Evolutionary conservation across 257 asterid genomes (phyloP).

Genomic region (Agastache rugosa): DNA sequence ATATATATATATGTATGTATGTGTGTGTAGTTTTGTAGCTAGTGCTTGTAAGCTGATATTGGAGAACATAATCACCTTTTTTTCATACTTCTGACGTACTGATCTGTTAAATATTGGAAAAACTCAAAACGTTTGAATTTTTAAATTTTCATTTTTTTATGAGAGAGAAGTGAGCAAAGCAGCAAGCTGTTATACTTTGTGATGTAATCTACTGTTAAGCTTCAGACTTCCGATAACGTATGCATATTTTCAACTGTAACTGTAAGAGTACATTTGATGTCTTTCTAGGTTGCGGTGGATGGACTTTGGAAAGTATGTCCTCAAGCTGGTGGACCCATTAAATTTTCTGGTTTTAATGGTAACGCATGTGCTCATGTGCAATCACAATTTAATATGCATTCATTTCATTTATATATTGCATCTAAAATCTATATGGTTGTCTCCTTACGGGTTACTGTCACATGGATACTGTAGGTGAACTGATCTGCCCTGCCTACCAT

Average conservation of each 20-base stretch:
- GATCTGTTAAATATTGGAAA: constrained; percentile 3
- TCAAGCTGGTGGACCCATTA: constrained; percentile 80
- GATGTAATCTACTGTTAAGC: constrained; percentile 11
- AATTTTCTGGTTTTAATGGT: constrained; percentile 88
- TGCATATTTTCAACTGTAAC: neutral
- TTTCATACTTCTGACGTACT: neutral
- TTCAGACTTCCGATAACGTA: neutral
- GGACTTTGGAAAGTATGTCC: constrained; percentile 88
- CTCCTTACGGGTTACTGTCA: neutral
- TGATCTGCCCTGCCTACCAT: constrained; percentile 91
- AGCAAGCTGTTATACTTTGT: neutral
- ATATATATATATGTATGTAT: neutral
- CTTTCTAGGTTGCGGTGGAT: constrained; percentile 83
- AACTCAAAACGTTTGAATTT: neutral
- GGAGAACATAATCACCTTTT: neutral
- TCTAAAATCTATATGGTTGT: neutral
- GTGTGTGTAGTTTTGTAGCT: neutral
- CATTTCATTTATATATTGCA: neutral
- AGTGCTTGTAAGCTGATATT: neutral
- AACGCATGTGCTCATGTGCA: neutral
- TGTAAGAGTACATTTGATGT: constrained; percentile 27
- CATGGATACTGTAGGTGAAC: constrained; percentile 62
- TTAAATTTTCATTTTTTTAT: neutral
- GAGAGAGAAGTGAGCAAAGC: constrained; percentile 3
- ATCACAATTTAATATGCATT: neutral